Percentiles rank a stretch among this genome's conserved stretches.
Conservation (phyloP, 163 green algal genomes). For the Trebouxiophyceae sp. region DNA sequence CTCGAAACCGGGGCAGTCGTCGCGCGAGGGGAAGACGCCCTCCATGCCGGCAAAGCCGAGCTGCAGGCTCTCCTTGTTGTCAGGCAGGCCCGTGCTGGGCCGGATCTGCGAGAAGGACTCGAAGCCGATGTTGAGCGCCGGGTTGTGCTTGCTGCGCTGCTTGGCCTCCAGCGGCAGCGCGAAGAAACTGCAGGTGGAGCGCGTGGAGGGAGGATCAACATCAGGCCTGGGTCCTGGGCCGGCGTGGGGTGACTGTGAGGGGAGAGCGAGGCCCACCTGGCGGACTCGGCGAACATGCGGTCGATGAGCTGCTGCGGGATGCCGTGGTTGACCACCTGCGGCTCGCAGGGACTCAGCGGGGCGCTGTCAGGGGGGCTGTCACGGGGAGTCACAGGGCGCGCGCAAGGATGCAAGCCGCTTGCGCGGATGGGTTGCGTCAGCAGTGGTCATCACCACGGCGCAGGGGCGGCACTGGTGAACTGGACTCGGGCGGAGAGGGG, state of each 20-base stretch:
- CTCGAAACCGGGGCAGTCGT: constrained; percentile 8
- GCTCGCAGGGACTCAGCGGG: neutral
- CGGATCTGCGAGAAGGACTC: neutral
- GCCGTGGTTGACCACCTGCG: constrained; percentile 7
- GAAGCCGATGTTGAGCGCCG: neutral
- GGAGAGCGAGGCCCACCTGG: neutral
- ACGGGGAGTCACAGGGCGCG: too few relatives aligned
- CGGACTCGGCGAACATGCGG: neutral
- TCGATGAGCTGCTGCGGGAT: constrained; percentile 7
- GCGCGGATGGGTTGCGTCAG: neutral
- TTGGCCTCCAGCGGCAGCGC: neutral
- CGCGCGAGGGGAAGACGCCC: neutral
- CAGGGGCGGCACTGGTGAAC: neutral
- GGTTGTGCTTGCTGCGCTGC: neutral
- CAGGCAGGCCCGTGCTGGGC: constrained; percentile 1
- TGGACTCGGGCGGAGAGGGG: neutral
- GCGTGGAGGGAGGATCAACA: neutral
- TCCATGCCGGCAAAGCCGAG: constrained; percentile 5
- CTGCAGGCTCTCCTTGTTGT: constrained; percentile 1
- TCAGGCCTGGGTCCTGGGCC: too few relatives aligned
- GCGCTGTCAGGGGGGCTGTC: neutral
- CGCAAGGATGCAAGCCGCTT: neutral
- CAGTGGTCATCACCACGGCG: neutral
- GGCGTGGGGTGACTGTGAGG: too few relatives aligned
- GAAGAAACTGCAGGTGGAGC: constrained; percentile 1